Percentiles rank a stretch among this genome's conserved stretches.
Conservation (phyloP, 768 basidiomycete genomes). For the Kwoniella sp. region DNA sequence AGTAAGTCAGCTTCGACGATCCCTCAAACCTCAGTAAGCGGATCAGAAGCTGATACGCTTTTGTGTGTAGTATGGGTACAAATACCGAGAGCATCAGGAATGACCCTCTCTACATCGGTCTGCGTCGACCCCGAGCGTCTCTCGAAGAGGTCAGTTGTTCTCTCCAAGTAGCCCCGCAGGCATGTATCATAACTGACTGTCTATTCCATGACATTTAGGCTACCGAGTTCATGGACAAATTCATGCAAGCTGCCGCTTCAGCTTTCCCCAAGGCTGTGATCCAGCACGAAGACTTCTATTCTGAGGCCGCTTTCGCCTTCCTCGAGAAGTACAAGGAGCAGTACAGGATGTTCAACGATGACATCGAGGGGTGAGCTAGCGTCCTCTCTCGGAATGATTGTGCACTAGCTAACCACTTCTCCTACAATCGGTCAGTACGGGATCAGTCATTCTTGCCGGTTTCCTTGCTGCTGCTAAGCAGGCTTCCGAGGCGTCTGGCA, state of each 20-base stretch:
- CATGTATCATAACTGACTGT: too few species aligned
- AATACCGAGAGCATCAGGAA: slow-evolving; percentile 77
- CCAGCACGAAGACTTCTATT: slow-evolving; percentile 87
- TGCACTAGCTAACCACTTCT: not conserved
- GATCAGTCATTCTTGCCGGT: slow-evolving; percentile 83
- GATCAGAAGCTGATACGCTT: slow-evolving; percentile 14
- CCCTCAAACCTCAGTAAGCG: too few species aligned
- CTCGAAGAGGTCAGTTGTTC: slow-evolving; percentile 37
- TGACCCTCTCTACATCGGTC: slow-evolving; percentile 87
- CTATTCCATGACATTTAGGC: too few species aligned
- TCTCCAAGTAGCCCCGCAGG: too few species aligned
- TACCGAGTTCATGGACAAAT: slow-evolving; percentile 86
- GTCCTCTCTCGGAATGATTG: not conserved
- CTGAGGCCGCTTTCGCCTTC: slow-evolving; percentile 85
- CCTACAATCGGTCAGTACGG: slow-evolving; percentile 62
- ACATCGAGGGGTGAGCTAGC: slow-evolving; percentile 67
- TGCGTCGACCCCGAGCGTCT: slow-evolving; percentile 61
- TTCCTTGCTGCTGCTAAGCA: slow-evolving; percentile 84
- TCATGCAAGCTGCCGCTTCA: slow-evolving; percentile 77
- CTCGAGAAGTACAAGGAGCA: slow-evolving; percentile 73
- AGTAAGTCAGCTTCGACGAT: slow-evolving; percentile 31
- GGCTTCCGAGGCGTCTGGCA: slow-evolving; percentile 70
- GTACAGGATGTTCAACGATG: slow-evolving; percentile 84
- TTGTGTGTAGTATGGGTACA: slow-evolving; percentile 80
- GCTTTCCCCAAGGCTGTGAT: slow-evolving; percentile 79